Evolutionary conservation across 1,139 yeast species (phyloP), one percentile per base, ranked within the genome.

Genomic region (Hansenula lynferdii): DNA sequence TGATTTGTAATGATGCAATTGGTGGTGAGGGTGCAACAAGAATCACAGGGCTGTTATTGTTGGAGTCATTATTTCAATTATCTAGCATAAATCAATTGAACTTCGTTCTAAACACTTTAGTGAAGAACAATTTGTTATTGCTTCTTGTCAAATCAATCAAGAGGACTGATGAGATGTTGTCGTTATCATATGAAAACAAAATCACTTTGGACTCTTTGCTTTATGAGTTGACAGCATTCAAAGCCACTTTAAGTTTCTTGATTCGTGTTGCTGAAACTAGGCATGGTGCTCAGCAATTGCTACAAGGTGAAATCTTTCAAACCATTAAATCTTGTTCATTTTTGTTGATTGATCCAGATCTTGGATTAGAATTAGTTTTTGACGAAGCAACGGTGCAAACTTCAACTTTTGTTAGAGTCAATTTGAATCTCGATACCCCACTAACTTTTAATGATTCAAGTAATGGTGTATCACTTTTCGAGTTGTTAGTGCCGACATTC

Each of bases 21-120:
- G 71, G 78, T 41, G 89, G 94, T 2, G 95, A 85, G 49, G 94
- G 94, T 0, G 66, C 83, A 0, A 75, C 84, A 3, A 72, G 95
- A 48, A 71, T 89, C n/a, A 80, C 92, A 0, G 82, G 96, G 1
- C 65, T 89, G 14, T 60, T 87, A 17, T 64, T 90, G 14, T 61
- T 92, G 45, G 95, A 87, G 49, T 75, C 83, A 2, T 61, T 89
- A 38, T 70, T 81, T 30, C 80, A 80, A 48, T 57, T 85, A 27
- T 75, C 83, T 1, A 64, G 73, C 16, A 54, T 62, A n/a, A 65
- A 64, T 31, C 68, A 73, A 36, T 68, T 73, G n/a, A 72, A 75
- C 41, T 75, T 77, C 49, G 72, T 85, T 9, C 61, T 85, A 38
- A 81, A 80, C 21, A 64, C 72, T 2, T 64, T 90, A 45, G 72